phyloP scores from a whole-genome alignment of 768 basidiomycete genomes.

The Amanita brunnescens region DNA sequence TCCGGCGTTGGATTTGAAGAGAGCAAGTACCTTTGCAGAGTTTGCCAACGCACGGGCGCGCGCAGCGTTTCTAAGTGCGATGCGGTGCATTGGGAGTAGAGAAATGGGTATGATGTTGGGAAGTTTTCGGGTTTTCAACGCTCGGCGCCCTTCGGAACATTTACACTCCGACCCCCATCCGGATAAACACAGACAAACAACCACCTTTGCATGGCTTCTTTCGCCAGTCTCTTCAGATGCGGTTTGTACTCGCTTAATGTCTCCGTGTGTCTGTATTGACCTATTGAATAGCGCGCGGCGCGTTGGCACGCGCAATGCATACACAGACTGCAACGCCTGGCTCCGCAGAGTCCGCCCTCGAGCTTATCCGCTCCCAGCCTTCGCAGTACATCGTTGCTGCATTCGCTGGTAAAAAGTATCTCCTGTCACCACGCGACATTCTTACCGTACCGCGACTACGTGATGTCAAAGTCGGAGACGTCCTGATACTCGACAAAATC shows the following conservation, averaged over 20 bases:
- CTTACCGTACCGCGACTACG: slow-evolving; percentile 90
- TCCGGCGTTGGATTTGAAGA: not conserved
- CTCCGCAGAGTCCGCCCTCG: slow-evolving; percentile 56
- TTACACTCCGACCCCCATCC: slow-evolving; percentile 30
- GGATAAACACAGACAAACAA: slow-evolving; percentile 15
- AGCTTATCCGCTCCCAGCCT: slow-evolving; percentile 83
- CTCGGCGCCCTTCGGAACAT: slow-evolving; percentile 44
- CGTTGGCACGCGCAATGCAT: slow-evolving; percentile 15
- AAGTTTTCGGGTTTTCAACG: slow-evolving; percentile 33
- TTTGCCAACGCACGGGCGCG: slow-evolving; percentile 70
- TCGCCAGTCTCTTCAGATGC: slow-evolving; percentile 22
- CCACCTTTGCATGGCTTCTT: slow-evolving; percentile 16
- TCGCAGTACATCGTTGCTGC: slow-evolving; percentile 88
- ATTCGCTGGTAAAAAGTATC: slow-evolving; percentile 80
- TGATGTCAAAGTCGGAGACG: slow-evolving; percentile 78
- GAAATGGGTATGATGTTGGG: slow-evolving; percentile 32
- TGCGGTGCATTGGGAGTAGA: slow-evolving; percentile 61
- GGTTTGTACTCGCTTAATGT: slow-evolving; percentile 16
- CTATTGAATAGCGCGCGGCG: slow-evolving; percentile 12
- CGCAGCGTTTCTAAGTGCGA: slow-evolving; percentile 78
- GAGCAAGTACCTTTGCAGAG: slow-evolving; percentile 45
- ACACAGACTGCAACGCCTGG: slow-evolving; percentile 18
- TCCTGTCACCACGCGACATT: slow-evolving; percentile 84
- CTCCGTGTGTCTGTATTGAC: not conserved
- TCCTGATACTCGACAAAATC: slow-evolving; percentile 74